Percentiles rank a stretch among this genome's conserved stretches.
Conservation (phyloP, 352 stramenopile species). For the Pythium volutum region DNA sequence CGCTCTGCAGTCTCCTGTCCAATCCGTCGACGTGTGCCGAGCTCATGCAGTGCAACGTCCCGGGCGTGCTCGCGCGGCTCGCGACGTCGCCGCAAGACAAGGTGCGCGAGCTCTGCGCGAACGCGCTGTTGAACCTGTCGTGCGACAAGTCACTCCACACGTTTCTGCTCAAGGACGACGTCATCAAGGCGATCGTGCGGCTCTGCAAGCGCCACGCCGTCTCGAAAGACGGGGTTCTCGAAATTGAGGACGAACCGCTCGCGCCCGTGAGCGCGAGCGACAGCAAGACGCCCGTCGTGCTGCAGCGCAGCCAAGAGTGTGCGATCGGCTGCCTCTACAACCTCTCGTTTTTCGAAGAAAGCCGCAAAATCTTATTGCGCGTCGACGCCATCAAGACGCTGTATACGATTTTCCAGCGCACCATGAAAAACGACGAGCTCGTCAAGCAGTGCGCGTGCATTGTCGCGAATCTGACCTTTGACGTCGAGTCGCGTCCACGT, state of each 20-base stretch:
- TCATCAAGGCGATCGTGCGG: conserved; percentile 63
- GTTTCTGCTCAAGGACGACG: conserved; percentile 68
- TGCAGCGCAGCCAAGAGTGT: conserved; percentile 67
- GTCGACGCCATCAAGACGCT: conserved; percentile 64
- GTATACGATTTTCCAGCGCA: conserved; percentile 61
- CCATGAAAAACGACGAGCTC: conserved; percentile 60
- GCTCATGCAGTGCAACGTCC: conserved; percentile 70
- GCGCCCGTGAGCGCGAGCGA: conserved; percentile 26
- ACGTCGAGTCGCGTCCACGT: conserved; percentile 45
- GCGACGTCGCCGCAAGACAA: conserved; percentile 42
- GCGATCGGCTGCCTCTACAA: conserved; percentile 76
- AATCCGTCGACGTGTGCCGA: conserved; percentile 51
- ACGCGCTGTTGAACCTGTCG: conserved; percentile 80
- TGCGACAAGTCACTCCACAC: conserved; percentile 63
- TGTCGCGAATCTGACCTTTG: conserved; percentile 76
- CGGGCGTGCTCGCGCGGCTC: conserved; percentile 47
- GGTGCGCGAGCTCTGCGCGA: conserved; percentile 66
- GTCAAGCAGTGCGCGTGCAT: conserved; percentile 62
- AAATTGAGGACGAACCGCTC: conserved; percentile 53
- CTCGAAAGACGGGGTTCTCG: conserved; percentile 39
- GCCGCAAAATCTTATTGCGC: conserved; percentile 54
- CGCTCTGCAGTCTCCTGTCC: conserved; percentile 65
- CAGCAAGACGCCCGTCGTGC: conserved; percentile 36
- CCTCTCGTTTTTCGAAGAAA: conserved; percentile 70
- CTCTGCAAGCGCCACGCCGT: conserved; percentile 54